Evolutionary conservation across 345 rosid species (phyloP).

Genomic region (Psidium guajava): DNA sequence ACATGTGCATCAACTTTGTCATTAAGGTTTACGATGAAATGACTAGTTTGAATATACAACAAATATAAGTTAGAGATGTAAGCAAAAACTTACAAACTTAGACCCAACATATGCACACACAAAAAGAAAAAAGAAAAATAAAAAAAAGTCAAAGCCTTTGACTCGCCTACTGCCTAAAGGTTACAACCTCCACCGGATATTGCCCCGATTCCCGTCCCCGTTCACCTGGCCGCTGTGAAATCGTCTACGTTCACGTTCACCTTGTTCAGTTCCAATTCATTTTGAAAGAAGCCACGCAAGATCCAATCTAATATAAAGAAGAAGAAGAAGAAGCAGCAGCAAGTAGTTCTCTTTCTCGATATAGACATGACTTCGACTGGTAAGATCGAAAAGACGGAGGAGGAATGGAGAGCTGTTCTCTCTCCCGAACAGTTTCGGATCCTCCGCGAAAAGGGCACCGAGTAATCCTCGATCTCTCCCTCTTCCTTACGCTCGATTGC

Average conservation of each 20-base stretch:
- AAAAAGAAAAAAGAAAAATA: no score
- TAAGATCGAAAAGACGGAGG: conserved; percentile 25
- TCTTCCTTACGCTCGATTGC: neutral
- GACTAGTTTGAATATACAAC: no score
- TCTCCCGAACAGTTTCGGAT: conserved; percentile 66
- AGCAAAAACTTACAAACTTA: neutral
- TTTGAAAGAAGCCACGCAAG: neutral
- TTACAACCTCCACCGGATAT: neutral
- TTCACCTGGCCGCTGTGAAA: neutral
- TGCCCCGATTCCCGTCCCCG: neutral
- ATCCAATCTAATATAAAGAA: neutral
- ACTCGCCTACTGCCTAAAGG: neutral
- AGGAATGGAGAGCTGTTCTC: conserved; percentile 56
- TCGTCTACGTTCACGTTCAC: neutral
- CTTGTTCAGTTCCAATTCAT: neutral
- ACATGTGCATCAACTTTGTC: neutral
- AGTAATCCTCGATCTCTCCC: conserved; percentile 12
- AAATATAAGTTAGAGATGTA: no score
- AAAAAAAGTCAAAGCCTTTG: neutral
- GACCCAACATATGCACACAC: neutral
- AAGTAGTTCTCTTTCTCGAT: neutral
- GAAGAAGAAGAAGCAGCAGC: neutral
- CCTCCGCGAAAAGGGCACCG: conserved; percentile 56
- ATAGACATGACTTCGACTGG: neutral
- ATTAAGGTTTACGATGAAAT: no score